Evolutionary conservation across 2,329 filamentous ascomycete species (phyloP).

Genomic region (Xylaria hypoxylon): DNA sequence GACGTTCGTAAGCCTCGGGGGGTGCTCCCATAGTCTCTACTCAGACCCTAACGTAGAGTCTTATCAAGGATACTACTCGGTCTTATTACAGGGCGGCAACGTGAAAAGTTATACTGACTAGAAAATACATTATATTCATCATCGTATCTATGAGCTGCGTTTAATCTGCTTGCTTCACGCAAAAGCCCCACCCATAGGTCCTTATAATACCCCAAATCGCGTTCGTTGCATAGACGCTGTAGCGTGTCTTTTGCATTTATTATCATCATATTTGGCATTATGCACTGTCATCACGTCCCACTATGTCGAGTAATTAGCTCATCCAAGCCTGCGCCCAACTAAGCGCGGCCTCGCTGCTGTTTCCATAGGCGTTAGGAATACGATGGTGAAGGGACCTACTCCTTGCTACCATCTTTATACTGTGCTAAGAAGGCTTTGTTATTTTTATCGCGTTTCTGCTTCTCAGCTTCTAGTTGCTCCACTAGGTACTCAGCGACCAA

Average conservation of each 20-base stretch:
- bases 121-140: conserved; percentile 4
- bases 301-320: background rate
- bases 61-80: background rate
- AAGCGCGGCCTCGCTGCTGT: background rate
- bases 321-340: background rate
- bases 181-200: background rate
- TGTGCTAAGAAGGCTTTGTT: conserved; percentile 18
- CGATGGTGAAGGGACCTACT: background rate
- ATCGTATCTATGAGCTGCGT: background rate
- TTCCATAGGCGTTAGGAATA: too few relatives aligned
- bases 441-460: conserved; percentile 35
- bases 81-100: background rate
- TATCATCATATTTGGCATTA: background rate
- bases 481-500: conserved; percentile 57
- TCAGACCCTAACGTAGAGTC: background rate
- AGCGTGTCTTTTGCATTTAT: background rate
- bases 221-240: too few relatives aligned
- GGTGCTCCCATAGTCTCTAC: background rate
- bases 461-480: conserved; percentile 49
- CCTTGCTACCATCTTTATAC: background rate
- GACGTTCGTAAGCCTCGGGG: background rate
- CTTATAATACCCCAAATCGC: too few relatives aligned
- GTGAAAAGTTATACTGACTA: background rate
- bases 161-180: background rate
- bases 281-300: background rate